phyloP scores from a whole-genome alignment of 495 filamentous ascomycete genomes.

The Rusavskia elegans region DNA sequence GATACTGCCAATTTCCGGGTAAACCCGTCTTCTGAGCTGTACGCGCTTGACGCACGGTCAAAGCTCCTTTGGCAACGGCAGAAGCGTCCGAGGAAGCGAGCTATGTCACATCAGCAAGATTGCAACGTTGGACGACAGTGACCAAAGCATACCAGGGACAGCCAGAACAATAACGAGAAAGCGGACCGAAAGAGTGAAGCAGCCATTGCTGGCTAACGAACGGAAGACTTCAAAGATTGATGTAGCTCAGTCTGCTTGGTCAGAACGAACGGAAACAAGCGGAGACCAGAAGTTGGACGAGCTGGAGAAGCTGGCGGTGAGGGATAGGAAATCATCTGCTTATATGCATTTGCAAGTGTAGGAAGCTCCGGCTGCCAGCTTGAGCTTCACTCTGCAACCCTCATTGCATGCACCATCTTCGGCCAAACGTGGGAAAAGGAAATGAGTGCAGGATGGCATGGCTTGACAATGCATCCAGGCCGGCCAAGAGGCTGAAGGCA shows the following conservation, averaged over 20 bases:
- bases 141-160: not conserved
- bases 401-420: not conserved
- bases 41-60: slow-evolving; percentile 15
- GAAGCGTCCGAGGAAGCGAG: not conserved
- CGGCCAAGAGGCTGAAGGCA: not conserved
- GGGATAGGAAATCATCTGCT: not conserved
- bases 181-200: not conserved
- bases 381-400: not conserved
- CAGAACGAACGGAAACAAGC: not conserved
- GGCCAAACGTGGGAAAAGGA: not conserved
- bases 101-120: not conserved
- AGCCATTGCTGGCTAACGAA: not conserved
- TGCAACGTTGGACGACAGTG: not conserved
- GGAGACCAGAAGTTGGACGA: not conserved
- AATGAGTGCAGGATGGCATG: not conserved
- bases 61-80: slow-evolving; percentile 8
- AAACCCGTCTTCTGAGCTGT: slow-evolving; percentile 19
- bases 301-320: not conserved
- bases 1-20: slow-evolving; percentile 23
- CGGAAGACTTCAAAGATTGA: not conserved
- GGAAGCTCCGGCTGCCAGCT: not conserved
- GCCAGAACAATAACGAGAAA: not conserved
- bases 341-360: not conserved
- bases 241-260: not conserved
- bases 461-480: not conserved